These are phyloP conservation scores for Calonectria pteridis DNA, from an alignment of 2,329 filamentous ascomycete genomes.

Conservation along the genomic window DNA sequence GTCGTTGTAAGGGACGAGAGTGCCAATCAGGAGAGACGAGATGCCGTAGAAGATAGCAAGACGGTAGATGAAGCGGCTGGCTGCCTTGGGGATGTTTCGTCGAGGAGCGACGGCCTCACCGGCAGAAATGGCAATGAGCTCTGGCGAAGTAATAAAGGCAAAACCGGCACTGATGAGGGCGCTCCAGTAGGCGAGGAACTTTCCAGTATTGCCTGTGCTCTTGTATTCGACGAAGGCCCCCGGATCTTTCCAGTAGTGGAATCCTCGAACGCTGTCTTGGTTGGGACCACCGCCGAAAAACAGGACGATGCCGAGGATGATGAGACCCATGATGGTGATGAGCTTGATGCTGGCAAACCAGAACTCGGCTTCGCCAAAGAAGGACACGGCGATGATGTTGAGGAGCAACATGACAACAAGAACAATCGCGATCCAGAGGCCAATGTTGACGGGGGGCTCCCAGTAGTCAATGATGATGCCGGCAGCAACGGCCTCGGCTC, in stretches of 20 bases:
- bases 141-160: constrained; percentile 72
- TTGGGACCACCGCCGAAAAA: constrained; percentile 68
- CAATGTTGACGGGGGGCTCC: constrained; percentile 63
- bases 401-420: constrained; percentile 65
- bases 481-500: constrained; percentile 69
- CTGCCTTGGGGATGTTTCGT: constrained; percentile 75
- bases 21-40: constrained; percentile 71
- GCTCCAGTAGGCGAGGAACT: constrained; percentile 71
- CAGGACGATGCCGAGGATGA: constrained; percentile 60
- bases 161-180: constrained; percentile 70
- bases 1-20: constrained; percentile 76
- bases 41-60: constrained; percentile 74
- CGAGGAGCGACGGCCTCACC: constrained; percentile 75
- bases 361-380: constrained; percentile 73
- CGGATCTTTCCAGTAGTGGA: constrained; percentile 54
- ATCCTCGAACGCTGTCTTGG: constrained; percentile 58
- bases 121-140: constrained; percentile 73
- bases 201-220: constrained; percentile 61
- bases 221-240: constrained; percentile 63
- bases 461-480: constrained; percentile 72
- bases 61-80: constrained; percentile 71
- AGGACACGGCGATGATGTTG: constrained; percentile 68
- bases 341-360: constrained; percentile 72
- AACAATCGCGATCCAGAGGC: constrained; percentile 71
- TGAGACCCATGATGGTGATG: constrained; percentile 68